A percentile compares a stretch with the other conserved stretches of the same genome.
Evolutionary conservation across 495 filamentous ascomycete species (phyloP).

Genomic region (Talaromyces borbonicus): DNA sequence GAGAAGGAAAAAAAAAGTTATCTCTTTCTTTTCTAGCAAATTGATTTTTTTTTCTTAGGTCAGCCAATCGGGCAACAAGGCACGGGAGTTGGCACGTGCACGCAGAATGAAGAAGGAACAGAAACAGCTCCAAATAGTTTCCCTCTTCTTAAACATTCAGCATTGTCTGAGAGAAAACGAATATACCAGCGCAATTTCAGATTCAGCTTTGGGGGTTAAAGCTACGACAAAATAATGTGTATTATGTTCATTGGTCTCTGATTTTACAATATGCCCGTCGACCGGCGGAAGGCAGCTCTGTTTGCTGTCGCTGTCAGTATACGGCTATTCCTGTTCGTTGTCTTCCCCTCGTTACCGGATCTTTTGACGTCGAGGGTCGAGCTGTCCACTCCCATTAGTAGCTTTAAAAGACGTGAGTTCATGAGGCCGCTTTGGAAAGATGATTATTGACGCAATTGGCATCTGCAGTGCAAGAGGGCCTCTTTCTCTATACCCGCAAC

Average conservation of each 20-base stretch:
- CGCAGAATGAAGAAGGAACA: no score
- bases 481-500: constrained; percentile 92
- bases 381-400: constrained; percentile 91
- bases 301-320: constrained; percentile 68
- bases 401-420: constrained; percentile 86
- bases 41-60: constrained; percentile 17
- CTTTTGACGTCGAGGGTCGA: constrained; percentile 86
- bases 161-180: no score
- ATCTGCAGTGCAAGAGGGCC: constrained; percentile 76
- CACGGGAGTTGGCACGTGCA: constrained; percentile 29
- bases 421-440: neutral
- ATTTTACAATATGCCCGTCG: constrained; percentile 45
- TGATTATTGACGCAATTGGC: neutral
- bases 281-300: constrained; percentile 64
- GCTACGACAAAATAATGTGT: no score
- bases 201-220: no score
- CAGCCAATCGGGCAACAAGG: constrained; percentile 12
- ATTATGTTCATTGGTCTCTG: neutral
- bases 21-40: no score
- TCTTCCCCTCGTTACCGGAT: constrained; percentile 77
- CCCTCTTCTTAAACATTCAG: no score
- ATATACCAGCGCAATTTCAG: no score
- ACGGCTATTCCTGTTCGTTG: constrained; percentile 67
- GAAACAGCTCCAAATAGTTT: no score
- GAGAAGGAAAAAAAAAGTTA: constrained; percentile 23